Evolutionary conservation across 805 yeast genomes (phyloP), one percentile per base, ranked within the genome.

Genomic region (Lachancea kluyveri): DNA sequence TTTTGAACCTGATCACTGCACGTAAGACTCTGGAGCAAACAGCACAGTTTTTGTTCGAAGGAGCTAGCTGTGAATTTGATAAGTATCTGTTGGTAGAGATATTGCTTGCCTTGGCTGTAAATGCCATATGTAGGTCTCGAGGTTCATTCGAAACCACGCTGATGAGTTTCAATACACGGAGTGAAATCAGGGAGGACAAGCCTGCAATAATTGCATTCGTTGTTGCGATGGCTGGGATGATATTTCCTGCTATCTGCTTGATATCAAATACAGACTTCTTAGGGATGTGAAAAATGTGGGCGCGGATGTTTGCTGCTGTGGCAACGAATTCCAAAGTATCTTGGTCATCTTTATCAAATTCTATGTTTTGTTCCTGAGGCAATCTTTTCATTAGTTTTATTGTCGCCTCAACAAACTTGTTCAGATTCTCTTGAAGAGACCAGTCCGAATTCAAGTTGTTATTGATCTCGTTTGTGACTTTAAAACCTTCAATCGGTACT

Each of bases 171-270:
- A 80, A 48, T 33, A 74, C 54, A 53, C 74, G 72, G 28, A 87
- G 59, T 0, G 94, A 81, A 22, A 79, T 74, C 23, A 90, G 54
- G 3, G 87, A 78, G 10, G 92, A 80, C 43, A 86, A 71, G 0
- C 98, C 98, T 0, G 96, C 87, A 45, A 92, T 79, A 9, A 92
- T 79, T 1, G 98, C 97, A 56, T 92, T 92, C 3, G 96, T 90
- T 2, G 98, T 92, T 5, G 98, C 97, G 45, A 94, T 88, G 0
- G 98, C 98, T 0, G 99, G 98, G 24, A 92, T 92, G 47, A 92
- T 92, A 57, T 90, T 92, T 5, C 99, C 99, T 0, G 98, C 98
- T 42, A 90, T 87, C 49, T 83, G 94, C 54, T 92, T 92, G 40
- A 83, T 74, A 39, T 86, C 95, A 52, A 94, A 92, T 38, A 83